Conservation (phyloP, 306 rosid species). For the Mimosa pudica region DNA sequence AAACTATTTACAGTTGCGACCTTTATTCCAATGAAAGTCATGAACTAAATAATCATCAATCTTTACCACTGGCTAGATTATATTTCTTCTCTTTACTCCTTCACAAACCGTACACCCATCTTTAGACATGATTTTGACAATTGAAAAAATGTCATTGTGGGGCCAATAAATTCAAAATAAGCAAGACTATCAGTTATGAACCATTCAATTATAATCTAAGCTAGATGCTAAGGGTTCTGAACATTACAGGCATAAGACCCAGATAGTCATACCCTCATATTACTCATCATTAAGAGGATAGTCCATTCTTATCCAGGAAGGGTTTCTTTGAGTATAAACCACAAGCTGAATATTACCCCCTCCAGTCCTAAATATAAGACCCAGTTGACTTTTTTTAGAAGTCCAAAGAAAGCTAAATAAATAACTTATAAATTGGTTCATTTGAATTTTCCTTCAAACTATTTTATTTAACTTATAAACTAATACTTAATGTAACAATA, state of each 20-base stretch:
- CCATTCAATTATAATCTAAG: not conserved
- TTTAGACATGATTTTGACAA: not conserved
- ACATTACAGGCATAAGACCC: conserved; percentile 20
- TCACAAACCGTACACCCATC: not conserved
- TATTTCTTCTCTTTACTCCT: not conserved
- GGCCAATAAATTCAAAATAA: not conserved
- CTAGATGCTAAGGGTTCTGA: conserved; percentile 1
- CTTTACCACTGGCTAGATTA: not conserved
- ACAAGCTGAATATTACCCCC: too few relatives aligned
- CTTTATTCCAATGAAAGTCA: not conserved
- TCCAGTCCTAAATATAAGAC: too few relatives aligned
- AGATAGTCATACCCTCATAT: conserved; percentile 18
- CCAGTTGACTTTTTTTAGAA: too few relatives aligned
- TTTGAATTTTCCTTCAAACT: too few relatives aligned
- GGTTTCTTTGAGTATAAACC: not conserved
- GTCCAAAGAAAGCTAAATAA: too few relatives aligned
- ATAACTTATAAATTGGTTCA: too few relatives aligned
- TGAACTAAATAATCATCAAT: not conserved
- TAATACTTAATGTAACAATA: too few relatives aligned
- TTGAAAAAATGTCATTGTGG: not conserved
- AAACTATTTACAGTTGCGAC: not conserved
- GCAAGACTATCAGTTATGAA: conserved; percentile 3
- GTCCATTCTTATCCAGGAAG: conserved; percentile 9
- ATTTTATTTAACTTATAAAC: too few relatives aligned
- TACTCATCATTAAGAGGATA: not conserved